Conservation (phyloP, 2,329 filamentous ascomycete species). For the Penicillium sp. region DNA sequence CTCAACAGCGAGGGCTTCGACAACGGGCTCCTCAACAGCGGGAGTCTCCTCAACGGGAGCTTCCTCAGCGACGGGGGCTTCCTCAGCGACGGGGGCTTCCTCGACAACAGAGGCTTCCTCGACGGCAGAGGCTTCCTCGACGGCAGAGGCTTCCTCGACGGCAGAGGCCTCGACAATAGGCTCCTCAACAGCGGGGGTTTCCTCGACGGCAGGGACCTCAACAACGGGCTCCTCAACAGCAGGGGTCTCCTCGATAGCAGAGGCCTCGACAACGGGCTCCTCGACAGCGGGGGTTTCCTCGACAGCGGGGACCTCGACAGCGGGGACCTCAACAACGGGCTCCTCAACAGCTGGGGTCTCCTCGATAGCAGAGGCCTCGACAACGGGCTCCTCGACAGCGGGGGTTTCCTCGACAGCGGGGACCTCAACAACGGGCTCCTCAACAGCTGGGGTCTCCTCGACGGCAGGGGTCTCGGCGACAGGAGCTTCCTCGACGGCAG, state of each 20-base stretch:
- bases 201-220: constrained; percentile 4
- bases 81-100: constrained; percentile 2
- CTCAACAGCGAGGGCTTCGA: not conserved
- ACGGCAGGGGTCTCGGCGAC: not conserved
- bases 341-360: constrained; percentile 1
- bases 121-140: constrained; percentile 5
- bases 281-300: constrained; percentile 12
- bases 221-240: not conserved
- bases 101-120: constrained; percentile 7
- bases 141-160: constrained; percentile 1
- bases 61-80: constrained; percentile 7
- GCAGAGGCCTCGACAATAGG: not conserved
- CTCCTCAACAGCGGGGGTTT: constrained; percentile 10
- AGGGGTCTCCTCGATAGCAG: constrained; percentile 1
- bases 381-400: constrained; percentile 4
- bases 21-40: constrained; percentile 1
- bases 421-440: constrained; percentile 6
- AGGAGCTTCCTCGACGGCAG: not conserved
- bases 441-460: not conserved
- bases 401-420: not conserved
- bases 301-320: not conserved
- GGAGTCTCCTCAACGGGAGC: not conserved
- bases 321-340: constrained; percentile 1
- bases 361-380: not conserved
- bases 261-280: constrained; percentile 2